Evolutionary conservation across 2,329 filamentous ascomycete genomes (phyloP).

Genomic region (Monilinia fructigena): DNA sequence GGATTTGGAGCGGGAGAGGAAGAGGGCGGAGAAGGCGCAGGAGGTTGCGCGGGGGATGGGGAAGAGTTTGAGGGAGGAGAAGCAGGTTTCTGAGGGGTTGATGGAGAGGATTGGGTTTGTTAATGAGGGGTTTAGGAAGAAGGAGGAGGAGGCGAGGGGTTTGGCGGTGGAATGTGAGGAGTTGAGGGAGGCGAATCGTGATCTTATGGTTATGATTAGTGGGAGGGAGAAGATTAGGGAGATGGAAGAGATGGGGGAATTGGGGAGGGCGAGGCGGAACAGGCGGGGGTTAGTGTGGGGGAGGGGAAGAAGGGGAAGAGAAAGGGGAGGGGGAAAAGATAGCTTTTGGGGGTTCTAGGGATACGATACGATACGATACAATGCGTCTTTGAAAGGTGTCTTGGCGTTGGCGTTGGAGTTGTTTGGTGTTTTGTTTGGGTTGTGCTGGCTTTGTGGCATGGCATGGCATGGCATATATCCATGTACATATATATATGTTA

Average conservation of each 20-base stretch:
- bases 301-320: constrained; percentile 34
- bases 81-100: constrained; percentile 76
- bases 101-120: constrained; percentile 79
- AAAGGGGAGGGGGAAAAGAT: constrained; percentile 29
- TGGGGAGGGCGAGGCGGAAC: constrained; percentile 70
- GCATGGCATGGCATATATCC: too few species aligned
- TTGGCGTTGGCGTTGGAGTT: too few species aligned
- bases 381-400: too few species aligned
- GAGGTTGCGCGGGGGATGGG: constrained; percentile 73
- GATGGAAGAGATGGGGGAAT: constrained; percentile 58
- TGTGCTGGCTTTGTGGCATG: too few species aligned
- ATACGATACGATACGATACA: too few species aligned
- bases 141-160: constrained; percentile 67
- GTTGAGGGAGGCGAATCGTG: constrained; percentile 81
- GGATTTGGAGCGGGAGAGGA: constrained; percentile 66
- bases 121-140: constrained; percentile 57
- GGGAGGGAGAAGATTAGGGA: constrained; percentile 75
- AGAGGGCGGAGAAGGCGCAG: constrained; percentile 68
- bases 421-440: too few species aligned
- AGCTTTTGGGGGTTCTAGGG: too few species aligned
- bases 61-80: constrained; percentile 80
- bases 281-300: constrained; percentile 60
- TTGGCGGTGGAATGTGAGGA: constrained; percentile 83
- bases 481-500: too few species aligned
- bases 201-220: constrained; percentile 83